These are phyloP conservation scores for Fusarium irregulare DNA, from an alignment of 2,329 filamentous ascomycete species.

Conservation along the genomic window DNA sequence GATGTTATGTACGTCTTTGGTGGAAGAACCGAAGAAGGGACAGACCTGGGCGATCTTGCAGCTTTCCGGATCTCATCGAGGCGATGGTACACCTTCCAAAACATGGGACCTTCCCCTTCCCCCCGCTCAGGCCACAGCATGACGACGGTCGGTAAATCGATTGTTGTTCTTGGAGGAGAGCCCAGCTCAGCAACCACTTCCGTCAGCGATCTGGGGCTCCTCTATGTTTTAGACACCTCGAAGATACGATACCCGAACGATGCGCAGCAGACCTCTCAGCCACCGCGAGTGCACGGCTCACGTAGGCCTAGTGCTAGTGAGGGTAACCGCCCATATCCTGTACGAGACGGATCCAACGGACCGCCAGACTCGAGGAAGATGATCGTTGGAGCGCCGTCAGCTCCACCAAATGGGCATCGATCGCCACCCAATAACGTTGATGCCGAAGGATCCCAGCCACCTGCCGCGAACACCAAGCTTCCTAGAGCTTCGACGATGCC, in stretches of 20 bases:
- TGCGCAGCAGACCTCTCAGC: conserved; percentile 52
- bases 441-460: conserved; percentile 49
- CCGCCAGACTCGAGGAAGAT: conserved; percentile 62
- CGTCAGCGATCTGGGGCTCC: conserved; percentile 84
- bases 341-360: conserved; percentile 65
- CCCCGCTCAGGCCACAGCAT: conserved; percentile 96
- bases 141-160: conserved; percentile 92
- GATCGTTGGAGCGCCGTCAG: conserved; percentile 47
- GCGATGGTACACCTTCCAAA: conserved; percentile 99
- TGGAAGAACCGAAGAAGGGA: conserved; percentile 91
- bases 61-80: conserved; percentile 80
- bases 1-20: conserved; percentile 99
- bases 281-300: conserved; percentile 51
- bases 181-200: conserved; percentile 87
- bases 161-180: conserved; percentile 93
- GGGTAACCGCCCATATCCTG: conserved; percentile 53
- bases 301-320: conserved; percentile 59
- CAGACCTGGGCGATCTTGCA: conserved; percentile 91
- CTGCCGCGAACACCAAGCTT: conserved; percentile 53
- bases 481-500: conserved; percentile 47
- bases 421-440: conserved; percentile 56
- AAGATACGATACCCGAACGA: conserved; percentile 98
- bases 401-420: conserved; percentile 56
- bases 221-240: conserved; percentile 91
- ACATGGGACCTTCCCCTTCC: conserved; percentile 97